Evolutionary conservation across 2,329 filamentous ascomycete genomes (phyloP), one percentile per base, ranked within the genome.

Genomic region (Mariannaea sp.): DNA sequence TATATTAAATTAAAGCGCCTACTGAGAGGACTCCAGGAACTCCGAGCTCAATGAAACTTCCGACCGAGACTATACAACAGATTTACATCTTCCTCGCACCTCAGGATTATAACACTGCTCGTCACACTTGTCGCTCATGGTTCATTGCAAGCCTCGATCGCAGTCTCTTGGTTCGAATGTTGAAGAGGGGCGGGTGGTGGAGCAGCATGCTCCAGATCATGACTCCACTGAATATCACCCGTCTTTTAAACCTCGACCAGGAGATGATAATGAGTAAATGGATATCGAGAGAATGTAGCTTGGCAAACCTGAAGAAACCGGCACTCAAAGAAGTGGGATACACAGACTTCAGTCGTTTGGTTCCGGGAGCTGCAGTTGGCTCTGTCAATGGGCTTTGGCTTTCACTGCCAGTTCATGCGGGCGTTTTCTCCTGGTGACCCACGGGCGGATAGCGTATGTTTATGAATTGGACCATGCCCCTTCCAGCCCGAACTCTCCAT

Each of bases 51-150:
- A 70, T 69, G 62, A 59, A 65, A 58, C 14, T 72, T 10, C 66
- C 67, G 4, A 64, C 67, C 10, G 75, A 77, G 54, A 72, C 74
- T 6, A 40, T 75, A 2, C 68, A 73, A 14, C 61, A 72, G 5
- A 68, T 77, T 9, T 74, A 71, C 53, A 38, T 32, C 10, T 55
- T 65, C 7, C 66, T 77, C 5, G 39, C 56, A 4, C 74, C 73
- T 1, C 39, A 50, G 8, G 73, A 77, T 59, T 88, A 86, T 65
- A 80, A 88, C 61, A 75, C 81, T 48, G 83, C 84, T 13, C 77
- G 85, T 14, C 79, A 82, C 56, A 79, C 79, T 14, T 88, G 84
- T 62, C 77, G 79, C 39, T 68, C 70, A 29, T 88, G 83, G 85
- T 83, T 86, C 72, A 68, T 77, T 30, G 77, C 77, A 17, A 81